Conservation (phyloP, 345 rosid genomes). For the Psidium friedrichsthalianum region DNA sequence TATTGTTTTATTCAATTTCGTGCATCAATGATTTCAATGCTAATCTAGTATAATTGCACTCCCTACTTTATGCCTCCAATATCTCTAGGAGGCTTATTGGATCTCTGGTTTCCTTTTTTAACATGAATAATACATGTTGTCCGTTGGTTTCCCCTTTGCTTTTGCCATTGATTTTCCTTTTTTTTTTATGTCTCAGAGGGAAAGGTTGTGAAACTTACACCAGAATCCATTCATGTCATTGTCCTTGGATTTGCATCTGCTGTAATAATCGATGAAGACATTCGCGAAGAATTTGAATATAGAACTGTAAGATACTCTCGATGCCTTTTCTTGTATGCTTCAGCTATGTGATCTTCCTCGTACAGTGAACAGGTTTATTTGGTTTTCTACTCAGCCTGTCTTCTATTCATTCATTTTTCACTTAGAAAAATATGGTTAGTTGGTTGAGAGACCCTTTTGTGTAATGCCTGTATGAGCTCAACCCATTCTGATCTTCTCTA, state of each 20-base stretch:
- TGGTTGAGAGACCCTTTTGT: neutral
- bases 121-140: neutral
- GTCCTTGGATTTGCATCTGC: slow-evolving; percentile 88
- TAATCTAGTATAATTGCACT: neutral
- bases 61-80: neutral
- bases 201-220: slow-evolving; percentile 53
- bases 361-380: neutral
- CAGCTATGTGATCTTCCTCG: neutral
- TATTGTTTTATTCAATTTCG: neutral
- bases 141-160: neutral
- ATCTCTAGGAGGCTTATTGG: neutral
- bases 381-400: neutral
- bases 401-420: neutral
- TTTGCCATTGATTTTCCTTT: neutral
- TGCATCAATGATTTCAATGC: neutral
- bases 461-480: neutral
- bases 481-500: neutral
- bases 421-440: neutral
- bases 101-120: neutral
- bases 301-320: slow-evolving; percentile 22
- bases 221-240: slow-evolving; percentile 58
- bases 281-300: slow-evolving; percentile 61
- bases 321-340: neutral
- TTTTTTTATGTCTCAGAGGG: slow-evolving; percentile 41
- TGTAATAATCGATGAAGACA: slow-evolving; percentile 44